Percentiles rank a stretch among this genome's conserved stretches.
Conservation (phyloP, 768 basidiomycete species). For the Suillus plorans region DNA sequence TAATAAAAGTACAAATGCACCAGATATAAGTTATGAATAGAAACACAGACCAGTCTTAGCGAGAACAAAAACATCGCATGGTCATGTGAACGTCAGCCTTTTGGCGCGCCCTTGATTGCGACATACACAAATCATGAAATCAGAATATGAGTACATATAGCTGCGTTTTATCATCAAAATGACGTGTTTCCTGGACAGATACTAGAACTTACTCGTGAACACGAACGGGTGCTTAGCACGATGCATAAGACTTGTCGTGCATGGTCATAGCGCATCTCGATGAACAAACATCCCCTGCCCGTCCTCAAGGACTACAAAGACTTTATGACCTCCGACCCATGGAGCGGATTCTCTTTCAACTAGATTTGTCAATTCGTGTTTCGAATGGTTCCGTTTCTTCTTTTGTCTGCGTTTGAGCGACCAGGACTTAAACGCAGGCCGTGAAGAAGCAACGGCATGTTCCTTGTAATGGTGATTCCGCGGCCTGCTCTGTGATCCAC, state of each 20-base stretch:
- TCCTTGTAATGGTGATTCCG: background rate
- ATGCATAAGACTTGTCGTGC: background rate
- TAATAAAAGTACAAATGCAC: background rate
- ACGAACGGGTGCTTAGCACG: background rate
- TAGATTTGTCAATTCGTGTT: slow-evolving; percentile 2
- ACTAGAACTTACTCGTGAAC: background rate
- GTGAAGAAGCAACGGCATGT: background rate
- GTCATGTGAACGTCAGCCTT: background rate
- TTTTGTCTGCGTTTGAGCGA: background rate
- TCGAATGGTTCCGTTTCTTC: slow-evolving; percentile 5
- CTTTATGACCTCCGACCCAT: slow-evolving; percentile 29
- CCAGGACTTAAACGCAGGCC: background rate
- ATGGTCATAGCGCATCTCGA: slow-evolving; percentile 4
- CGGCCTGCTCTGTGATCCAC: slow-evolving; percentile 15
- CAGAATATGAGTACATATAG: background rate
- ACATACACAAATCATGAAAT: background rate
- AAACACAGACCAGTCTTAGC: background rate
- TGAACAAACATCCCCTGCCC: slow-evolving; percentile 20
- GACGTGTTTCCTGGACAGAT: background rate
- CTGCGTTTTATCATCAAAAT: background rate
- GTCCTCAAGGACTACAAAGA: slow-evolving; percentile 27
- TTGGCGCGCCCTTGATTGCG: background rate
- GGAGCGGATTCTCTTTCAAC: slow-evolving; percentile 18
- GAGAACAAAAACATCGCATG: background rate
- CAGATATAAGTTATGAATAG: background rate